Evolutionary conservation across 768 basidiomycete genomes (phyloP).

Genomic region (Myochromella boudieri): DNA sequence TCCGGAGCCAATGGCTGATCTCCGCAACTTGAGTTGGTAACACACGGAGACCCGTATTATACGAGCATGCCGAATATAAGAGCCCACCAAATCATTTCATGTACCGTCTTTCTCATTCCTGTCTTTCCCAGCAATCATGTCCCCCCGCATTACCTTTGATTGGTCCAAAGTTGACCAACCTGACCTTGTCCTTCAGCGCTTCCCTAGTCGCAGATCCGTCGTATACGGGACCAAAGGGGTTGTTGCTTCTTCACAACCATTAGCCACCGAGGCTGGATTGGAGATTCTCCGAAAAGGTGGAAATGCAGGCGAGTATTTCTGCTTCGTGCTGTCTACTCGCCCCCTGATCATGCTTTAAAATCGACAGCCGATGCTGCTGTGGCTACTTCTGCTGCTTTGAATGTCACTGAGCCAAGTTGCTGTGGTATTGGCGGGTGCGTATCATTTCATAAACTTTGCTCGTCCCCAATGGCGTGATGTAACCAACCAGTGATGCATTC

Average conservation of each 20-base stretch:
- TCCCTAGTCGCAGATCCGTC: conserved; percentile 83
- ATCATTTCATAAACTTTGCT: not conserved
- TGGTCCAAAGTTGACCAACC: conserved; percentile 69
- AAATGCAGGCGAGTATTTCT: conserved; percentile 73
- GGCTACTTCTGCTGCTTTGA: conserved; percentile 88
- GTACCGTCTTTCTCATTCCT: no score
- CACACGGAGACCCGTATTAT: no score
- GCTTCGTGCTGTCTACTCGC: not conserved
- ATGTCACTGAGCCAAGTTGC: conserved; percentile 84
- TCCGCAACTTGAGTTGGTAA: no score
- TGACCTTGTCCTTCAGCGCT: conserved; percentile 63
- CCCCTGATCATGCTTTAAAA: not conserved
- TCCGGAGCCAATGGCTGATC: not conserved
- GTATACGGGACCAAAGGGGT: conserved; percentile 87
- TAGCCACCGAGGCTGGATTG: conserved; percentile 88
- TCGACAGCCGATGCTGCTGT: conserved; percentile 86
- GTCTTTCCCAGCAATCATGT: conserved; percentile 22
- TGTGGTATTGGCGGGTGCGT: conserved; percentile 91
- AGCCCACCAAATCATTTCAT: no score
- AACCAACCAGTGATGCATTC: conserved; percentile 70
- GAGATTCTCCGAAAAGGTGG: conserved; percentile 92
- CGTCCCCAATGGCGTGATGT: conserved; percentile 13
- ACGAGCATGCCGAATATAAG: no score
- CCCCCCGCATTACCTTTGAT: conserved; percentile 37
- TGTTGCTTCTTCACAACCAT: conserved; percentile 86